A percentile compares a stretch with the other conserved stretches of the same genome.
Conservation (phyloP, 352 stramenopile genomes). For the Phytophthora fragariae region DNA sequence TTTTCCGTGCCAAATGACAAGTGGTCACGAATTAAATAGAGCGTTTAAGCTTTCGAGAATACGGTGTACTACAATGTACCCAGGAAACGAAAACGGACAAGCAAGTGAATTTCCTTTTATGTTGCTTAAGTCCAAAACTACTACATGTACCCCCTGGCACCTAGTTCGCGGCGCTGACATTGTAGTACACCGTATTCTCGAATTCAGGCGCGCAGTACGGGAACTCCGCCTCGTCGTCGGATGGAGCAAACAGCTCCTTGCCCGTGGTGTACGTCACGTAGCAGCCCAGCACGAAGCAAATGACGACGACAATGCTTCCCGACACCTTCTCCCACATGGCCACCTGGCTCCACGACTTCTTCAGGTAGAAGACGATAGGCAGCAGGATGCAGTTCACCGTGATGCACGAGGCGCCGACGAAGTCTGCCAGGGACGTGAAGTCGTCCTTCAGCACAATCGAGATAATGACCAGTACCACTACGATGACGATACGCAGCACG, state of each 20-base stretch:
- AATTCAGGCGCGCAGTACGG: constrained; percentile 30
- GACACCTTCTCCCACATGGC: constrained; percentile 23
- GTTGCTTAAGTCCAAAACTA: too few relatives aligned
- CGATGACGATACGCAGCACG: constrained; percentile 35
- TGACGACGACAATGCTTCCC: constrained; percentile 19
- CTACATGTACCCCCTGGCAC: neutral
- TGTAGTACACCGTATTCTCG: constrained; percentile 40
- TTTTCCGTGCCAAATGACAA: too few relatives aligned
- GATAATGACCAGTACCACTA: constrained; percentile 37
- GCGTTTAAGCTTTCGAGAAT: too few relatives aligned
- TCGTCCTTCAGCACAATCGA: constrained; percentile 45
- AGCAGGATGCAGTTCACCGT: constrained; percentile 45
- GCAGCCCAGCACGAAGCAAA: constrained; percentile 34
- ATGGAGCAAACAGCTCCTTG: constrained; percentile 22
- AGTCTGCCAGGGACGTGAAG: constrained; percentile 44
- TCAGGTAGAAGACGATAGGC: constrained; percentile 21
- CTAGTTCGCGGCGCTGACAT: constrained; percentile 26
- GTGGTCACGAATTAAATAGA: too few relatives aligned
- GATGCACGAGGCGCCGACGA: constrained; percentile 47
- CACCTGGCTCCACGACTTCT: constrained; percentile 30
- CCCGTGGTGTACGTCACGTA: constrained; percentile 48
- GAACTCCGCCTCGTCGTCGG: constrained; percentile 12
- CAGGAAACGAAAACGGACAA: too few relatives aligned
- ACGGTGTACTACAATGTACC: too few relatives aligned
- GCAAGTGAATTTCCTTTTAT: too few relatives aligned